These are phyloP conservation scores for Blakeslea trispora DNA, from an alignment of 371 early-diverging fungal species.

Conservation along the genomic window DNA sequence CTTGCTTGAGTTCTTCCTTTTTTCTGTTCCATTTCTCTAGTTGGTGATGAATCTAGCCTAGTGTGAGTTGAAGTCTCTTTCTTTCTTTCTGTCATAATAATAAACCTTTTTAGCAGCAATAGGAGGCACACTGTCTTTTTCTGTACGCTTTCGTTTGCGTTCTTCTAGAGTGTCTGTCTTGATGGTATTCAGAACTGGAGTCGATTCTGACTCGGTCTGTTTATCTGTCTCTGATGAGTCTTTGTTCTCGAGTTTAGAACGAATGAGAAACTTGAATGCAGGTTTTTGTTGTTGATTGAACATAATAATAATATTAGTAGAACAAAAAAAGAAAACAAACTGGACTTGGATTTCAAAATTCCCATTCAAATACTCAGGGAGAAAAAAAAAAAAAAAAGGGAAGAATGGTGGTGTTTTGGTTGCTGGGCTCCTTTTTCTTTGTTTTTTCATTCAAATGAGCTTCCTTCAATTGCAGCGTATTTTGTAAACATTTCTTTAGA, in stretches of 20 bases:
- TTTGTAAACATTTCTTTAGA: no score
- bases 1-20: conserved; percentile 22
- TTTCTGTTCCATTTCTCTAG: conserved; percentile 30
- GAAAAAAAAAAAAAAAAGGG: no score
- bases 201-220: neutral
- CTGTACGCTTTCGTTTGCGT: conserved; percentile 44
- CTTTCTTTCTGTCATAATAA: neutral
- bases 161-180: conserved; percentile 13
- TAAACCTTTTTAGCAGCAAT: conserved; percentile 43
- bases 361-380: no score
- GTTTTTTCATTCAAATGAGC: no score
- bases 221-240: neutral
- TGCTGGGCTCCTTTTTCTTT: no score
- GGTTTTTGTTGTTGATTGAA: conserved; percentile 43
- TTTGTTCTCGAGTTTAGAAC: conserved; percentile 30
- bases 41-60: conserved; percentile 52
- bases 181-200: neutral
- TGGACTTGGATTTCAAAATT: no score
- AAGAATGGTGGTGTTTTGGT: no score
- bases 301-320: conserved; percentile 18
- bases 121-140: conserved; percentile 21
- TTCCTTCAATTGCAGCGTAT: no score
- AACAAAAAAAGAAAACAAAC: conserved; percentile 6
- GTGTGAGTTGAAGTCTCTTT: neutral
- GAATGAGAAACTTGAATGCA: conserved; percentile 48